Evolutionary conservation across 257 asterid genomes (phyloP).

Genomic region (Solanum megistacrolobum): DNA sequence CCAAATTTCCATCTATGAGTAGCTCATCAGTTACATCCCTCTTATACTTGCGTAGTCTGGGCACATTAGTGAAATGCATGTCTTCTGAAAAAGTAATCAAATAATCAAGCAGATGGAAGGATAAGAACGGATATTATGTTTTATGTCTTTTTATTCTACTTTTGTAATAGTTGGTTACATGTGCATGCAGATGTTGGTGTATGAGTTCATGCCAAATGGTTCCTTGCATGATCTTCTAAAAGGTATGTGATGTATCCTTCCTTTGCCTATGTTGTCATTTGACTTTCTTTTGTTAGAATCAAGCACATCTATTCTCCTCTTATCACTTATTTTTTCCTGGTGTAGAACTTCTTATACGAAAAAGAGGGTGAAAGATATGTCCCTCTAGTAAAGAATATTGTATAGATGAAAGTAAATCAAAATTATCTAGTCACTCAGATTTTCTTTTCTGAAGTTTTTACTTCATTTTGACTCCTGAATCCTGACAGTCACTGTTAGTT

Average conservation of each 20-base stretch:
- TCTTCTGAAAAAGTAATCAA: neutral
- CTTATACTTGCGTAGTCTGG: neutral
- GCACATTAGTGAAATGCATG: neutral
- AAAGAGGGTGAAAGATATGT: neutral
- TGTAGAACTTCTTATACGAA: neutral
- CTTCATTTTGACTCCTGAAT: neutral
- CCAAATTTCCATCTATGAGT: neutral
- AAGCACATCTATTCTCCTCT: neutral
- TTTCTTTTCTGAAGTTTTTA: neutral
- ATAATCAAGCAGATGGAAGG: neutral
- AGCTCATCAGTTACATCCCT: neutral
- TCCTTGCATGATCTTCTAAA: neutral
- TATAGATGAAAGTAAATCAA: neutral
- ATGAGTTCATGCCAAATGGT: slow-evolving; percentile 7
- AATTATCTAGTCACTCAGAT: neutral
- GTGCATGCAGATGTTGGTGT: slow-evolving; percentile 1
- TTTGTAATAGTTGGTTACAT: neutral
- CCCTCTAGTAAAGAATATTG: neutral
- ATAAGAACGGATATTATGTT: neutral
- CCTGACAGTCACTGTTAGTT: neutral
- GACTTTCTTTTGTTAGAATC: neutral
- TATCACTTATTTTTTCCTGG: neutral
- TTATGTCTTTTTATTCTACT: neutral
- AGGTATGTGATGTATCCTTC: neutral
- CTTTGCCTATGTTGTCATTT: neutral